phyloP scores from a whole-genome alignment of 2,329 filamentous ascomycete species.

The Daldinia eschscholtzii region DNA sequence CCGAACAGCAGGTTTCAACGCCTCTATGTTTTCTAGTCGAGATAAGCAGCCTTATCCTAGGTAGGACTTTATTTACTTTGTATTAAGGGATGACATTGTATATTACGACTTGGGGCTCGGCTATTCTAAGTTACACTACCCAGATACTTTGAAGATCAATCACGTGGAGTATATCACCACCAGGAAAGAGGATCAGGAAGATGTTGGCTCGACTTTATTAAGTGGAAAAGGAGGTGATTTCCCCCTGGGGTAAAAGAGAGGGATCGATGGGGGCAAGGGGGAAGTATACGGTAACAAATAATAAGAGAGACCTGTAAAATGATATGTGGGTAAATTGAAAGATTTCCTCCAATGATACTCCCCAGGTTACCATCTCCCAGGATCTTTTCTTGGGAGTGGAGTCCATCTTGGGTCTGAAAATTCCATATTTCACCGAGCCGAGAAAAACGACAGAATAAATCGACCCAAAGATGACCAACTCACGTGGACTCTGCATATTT shows the following conservation, averaged over 20 bases:
- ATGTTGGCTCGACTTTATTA: conserved; percentile 34
- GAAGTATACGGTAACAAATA: conserved; percentile 18
- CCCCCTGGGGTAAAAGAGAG: conserved; percentile 28
- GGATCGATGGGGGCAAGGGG: background rate
- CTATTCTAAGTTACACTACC: conserved; percentile 6
- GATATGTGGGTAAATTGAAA: conserved; percentile 25
- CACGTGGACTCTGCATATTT: conserved; percentile 13
- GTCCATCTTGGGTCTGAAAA: conserved; percentile 19
- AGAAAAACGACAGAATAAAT: conserved; percentile 12
- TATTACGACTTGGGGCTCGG: conserved; percentile 1
- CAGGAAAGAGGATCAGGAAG: conserved; percentile 13
- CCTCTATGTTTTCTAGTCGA: background rate
- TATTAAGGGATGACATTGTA: conserved; percentile 12
- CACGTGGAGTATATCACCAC: conserved; percentile 32
- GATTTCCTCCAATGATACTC: conserved; percentile 26
- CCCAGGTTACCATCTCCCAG: background rate
- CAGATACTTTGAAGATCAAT: conserved; percentile 12
- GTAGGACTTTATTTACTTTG: conserved; percentile 10
- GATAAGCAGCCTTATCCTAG: conserved; percentile 18
- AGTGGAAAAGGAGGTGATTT: conserved; percentile 40
- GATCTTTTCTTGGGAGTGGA: conserved; percentile 22
- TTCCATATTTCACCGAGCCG: conserved; percentile 38
- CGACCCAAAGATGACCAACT: conserved; percentile 3
- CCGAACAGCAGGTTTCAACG: conserved; percentile 24
- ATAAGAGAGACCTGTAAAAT: conserved; percentile 8